phyloP scores from a whole-genome alignment of 805 yeast species.

The Komagataella pseudopastoris region DNA sequence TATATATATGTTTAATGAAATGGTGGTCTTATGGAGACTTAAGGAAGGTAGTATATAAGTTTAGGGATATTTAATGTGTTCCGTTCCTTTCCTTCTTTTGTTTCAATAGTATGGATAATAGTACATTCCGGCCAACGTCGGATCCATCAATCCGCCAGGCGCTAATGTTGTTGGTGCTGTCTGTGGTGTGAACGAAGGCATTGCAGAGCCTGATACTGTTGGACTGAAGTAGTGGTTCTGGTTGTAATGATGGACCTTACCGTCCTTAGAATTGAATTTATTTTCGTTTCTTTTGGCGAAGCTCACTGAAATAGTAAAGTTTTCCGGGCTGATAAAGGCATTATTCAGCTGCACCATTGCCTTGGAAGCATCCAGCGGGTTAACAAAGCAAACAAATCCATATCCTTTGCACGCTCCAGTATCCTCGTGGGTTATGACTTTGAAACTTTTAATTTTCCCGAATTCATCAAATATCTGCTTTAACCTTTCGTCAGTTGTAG shows the following conservation, averaged over 20 bases:
- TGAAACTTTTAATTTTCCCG: conserved; percentile 42
- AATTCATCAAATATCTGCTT: conserved; percentile 24
- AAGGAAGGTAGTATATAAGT: background rate
- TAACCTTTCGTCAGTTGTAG: conserved; percentile 42
- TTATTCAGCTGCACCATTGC: conserved; percentile 51
- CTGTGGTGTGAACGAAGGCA: background rate
- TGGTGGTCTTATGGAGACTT: background rate
- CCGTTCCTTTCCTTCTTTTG: background rate
- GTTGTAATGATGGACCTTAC: conserved; percentile 19
- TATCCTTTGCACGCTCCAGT: conserved; percentile 54
- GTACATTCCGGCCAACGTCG: background rate
- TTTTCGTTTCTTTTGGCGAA: conserved; percentile 67
- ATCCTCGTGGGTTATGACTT: conserved; percentile 33
- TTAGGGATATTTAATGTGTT: background rate
- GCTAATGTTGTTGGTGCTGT: background rate
- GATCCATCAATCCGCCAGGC: background rate
- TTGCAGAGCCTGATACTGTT: conserved; percentile 1
- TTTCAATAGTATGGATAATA: background rate
- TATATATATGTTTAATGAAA: background rate
- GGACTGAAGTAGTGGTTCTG: conserved; percentile 14
- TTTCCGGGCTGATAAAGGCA: conserved; percentile 14
- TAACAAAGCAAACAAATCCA: conserved; percentile 68
- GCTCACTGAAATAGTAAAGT: conserved; percentile 48
- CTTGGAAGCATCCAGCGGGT: conserved; percentile 49
- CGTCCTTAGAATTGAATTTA: conserved; percentile 19